Conservation (phyloP, 805 yeast species). For the Candida maesae region DNA sequence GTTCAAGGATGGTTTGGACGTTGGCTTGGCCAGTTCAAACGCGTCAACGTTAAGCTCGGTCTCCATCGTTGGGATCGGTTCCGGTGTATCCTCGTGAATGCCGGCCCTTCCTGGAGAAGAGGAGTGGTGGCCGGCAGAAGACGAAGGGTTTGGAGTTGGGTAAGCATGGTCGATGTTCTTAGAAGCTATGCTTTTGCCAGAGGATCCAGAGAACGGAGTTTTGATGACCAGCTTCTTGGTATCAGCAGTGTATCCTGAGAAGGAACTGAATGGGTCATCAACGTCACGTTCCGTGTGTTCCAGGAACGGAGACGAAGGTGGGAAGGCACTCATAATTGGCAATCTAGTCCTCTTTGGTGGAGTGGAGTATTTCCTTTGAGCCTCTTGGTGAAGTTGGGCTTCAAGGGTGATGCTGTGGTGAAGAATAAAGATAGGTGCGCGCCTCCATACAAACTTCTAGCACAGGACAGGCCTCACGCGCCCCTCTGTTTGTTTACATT, state of each 20-base stretch:
- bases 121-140: slow-evolving; percentile 39
- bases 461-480: slow-evolving; percentile 2
- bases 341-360: too few species aligned
- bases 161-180: slow-evolving; percentile 32
- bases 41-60: slow-evolving; percentile 4
- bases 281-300: slow-evolving; percentile 16
- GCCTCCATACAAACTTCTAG: too few species aligned
- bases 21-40: background rate
- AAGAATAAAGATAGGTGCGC: too few species aligned
- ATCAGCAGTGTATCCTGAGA: slow-evolving; percentile 7
- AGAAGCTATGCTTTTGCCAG: too few species aligned
- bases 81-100: slow-evolving; percentile 1
- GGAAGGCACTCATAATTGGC: slow-evolving; percentile 28
- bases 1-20: slow-evolving; percentile 10
- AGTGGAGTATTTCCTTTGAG: background rate
- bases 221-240: slow-evolving; percentile 20
- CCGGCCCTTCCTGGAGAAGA: slow-evolving; percentile 31
- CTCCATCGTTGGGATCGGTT: slow-evolving; percentile 5
- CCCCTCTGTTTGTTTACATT: slow-evolving; percentile 12
- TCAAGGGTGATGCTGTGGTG: too few species aligned
- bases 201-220: slow-evolving; percentile 19
- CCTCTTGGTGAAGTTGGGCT: too few species aligned
- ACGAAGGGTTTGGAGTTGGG: slow-evolving; percentile 75
- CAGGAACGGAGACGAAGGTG: slow-evolving; percentile 37
- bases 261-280: slow-evolving; percentile 20